Evolutionary conservation across 345 rosid genomes (phyloP).

Genomic region (Cardamine chenopodiifolia): DNA sequence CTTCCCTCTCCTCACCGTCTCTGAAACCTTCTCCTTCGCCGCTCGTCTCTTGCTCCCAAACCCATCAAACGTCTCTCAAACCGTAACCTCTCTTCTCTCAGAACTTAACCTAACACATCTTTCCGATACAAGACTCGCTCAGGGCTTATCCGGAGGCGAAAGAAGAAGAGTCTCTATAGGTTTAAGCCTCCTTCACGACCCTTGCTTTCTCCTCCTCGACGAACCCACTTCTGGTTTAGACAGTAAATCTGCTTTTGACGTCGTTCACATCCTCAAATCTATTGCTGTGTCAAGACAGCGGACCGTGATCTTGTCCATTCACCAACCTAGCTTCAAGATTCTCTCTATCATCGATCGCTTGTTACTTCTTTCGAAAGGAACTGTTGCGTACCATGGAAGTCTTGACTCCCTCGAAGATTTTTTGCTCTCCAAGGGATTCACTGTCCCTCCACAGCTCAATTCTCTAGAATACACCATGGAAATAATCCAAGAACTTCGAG

Average conservation of each 20-base stretch:
- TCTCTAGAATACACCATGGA: constrained; percentile 91
- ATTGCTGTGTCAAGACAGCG: constrained; percentile 67
- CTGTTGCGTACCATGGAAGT: constrained; percentile 73
- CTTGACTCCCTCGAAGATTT: constrained; percentile 57
- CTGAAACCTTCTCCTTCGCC: constrained; percentile 70
- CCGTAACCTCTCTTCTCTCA: constrained; percentile 57
- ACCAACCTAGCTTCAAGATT: constrained; percentile 94
- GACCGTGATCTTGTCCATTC: constrained; percentile 83
- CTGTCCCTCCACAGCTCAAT: constrained; percentile 87
- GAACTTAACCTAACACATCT: constrained; percentile 70
- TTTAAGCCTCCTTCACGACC: constrained; percentile 83
- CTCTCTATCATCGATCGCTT: constrained; percentile 67
- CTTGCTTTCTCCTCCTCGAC: constrained; percentile 78
- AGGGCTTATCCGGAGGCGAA: constrained; percentile 81
- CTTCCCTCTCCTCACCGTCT: constrained; percentile 77
- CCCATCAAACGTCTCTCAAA: constrained; percentile 31
- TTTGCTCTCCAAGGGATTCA: constrained; percentile 61
- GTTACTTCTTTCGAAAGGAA: constrained; percentile 71
- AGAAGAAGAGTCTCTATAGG: constrained; percentile 87
- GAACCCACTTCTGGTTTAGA: constrained; percentile 94
- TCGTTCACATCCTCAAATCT: constrained; percentile 63
- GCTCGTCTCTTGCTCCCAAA: constrained; percentile 68
- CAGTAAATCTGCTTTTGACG: constrained; percentile 80
- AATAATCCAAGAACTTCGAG: constrained; percentile 60
- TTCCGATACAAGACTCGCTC: constrained; percentile 55